Base-by-base conservation (phyloP, 805 yeast species). In the Lachancea meyersii region DNA sequence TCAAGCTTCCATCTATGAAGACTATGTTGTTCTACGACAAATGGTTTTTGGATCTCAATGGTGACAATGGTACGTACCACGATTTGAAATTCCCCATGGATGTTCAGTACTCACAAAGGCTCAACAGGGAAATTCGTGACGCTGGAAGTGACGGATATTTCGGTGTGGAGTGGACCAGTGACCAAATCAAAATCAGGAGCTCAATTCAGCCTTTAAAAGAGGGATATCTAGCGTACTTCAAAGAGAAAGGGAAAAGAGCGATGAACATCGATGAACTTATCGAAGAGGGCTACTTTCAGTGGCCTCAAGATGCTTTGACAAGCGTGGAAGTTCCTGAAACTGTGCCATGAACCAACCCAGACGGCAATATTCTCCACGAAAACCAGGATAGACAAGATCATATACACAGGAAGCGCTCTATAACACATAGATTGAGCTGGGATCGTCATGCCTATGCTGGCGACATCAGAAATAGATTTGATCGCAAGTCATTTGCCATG, bases 1-100 rank as follows among this genome's bases (percentile, higher is more conserved):
- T 82, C 3, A 7, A 49, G 16, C 57, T 80, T 14, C 89, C 89
- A 1, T 35, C 71, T 0, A 47, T 50, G 17, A 65, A 63, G 19
- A 71, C 65, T 14, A 80, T 79, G 77, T 48, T 52, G 27, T 46
- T 54, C 28, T 72, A 72, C 61, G 73, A 73, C 32, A 40, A 52
- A 4, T 51, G 64, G 20, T 61, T 74, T 24, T 57, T 69, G 9
- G 63, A 59, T 10, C 49, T 41, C 5, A 69, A 72, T 43, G 85
- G 83, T 5, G 65, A 65, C 10, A 75, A 73, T n/a, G 58, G 69
- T 20, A 50, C 57, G 2, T 76, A 71, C 59, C 86, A 81, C 53
- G 73, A 70, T 44, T 55, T 82, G 57, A 64, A 63, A 11, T 70
- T 60, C 49, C 85, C 86, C 8, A 63, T 63, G 35, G 93, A 83